Evolutionary conservation across 1,284 basidiomycete genomes (phyloP), one percentile per base, ranked within the genome.

Genomic region (Apiotrichum veenhuisii): DNA sequence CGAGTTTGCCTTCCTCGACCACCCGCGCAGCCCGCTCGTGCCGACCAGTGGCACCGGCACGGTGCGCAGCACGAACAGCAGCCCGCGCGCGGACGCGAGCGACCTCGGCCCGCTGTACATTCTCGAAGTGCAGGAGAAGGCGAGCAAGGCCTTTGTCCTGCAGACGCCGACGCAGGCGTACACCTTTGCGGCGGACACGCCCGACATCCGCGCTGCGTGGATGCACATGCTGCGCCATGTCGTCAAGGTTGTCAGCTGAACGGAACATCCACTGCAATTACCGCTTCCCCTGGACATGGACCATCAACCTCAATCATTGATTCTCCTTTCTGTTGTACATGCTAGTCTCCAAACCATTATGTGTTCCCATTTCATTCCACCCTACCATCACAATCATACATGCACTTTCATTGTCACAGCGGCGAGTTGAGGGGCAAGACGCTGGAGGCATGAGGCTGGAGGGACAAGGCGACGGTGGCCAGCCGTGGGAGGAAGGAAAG

Each of bases 41-140:
- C 25, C 20, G 20, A 33, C 36, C 7, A 27, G 18, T n/a, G 40
- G 23, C 33, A 42, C 20, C 20, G 36, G 40, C 14, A 49, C 27
- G 4, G 26, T 36, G 17, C 20, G 41, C 41, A 50, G 37, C 42
- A 44, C 44, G 12, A 25, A 36, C 17, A 26, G 23, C 20, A 38
- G 18, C 1, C 40, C 26, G 12, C 49, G 36, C 37, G 44, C 53
- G 43, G 55, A 53, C 50, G 11, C 40, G 40, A 22, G 20, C 40
- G 54, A 41, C 34, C 22, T 38, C 44, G 55, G 34, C 34, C 46
- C 63, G n/a, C 62, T 66, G 41, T 58, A 64, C 38, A 67, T 75
- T 18, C 55, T 66, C 23, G 70, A 73, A 14, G 63, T 73, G 7
- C 58, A 65, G 26, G 70, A 73, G 50, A 74, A 73, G 58, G 70